phyloP scores from a whole-genome alignment of 805 yeast species.

The Spathaspora girioi region DNA sequence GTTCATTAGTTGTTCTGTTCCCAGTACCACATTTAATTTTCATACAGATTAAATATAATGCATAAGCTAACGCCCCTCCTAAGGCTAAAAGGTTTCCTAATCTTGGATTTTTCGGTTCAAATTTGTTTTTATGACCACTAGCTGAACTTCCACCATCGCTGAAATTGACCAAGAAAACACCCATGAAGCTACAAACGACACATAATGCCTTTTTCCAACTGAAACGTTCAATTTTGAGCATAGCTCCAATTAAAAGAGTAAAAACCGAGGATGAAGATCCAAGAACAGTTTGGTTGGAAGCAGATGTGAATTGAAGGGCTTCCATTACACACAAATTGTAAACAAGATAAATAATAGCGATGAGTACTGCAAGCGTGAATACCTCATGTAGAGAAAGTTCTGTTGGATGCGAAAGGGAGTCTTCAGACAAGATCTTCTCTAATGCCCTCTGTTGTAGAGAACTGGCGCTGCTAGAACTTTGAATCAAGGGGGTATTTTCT shows the following conservation, averaged over 20 bases:
- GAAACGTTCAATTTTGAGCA: constrained; percentile 39
- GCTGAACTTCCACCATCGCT: constrained; percentile 19
- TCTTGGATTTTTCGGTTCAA: constrained; percentile 32
- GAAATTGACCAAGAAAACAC: constrained; percentile 44
- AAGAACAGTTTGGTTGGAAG: constrained; percentile 50
- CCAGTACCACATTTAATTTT: constrained; percentile 43
- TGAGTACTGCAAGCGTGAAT: constrained; percentile 31
- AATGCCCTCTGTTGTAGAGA: constrained; percentile 1
- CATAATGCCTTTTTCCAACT: constrained; percentile 40
- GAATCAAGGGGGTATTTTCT: neutral
- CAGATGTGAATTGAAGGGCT: constrained; percentile 48
- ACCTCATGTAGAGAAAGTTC: constrained; percentile 28
- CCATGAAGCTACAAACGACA: constrained; percentile 41
- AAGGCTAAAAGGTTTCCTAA: constrained; percentile 46
- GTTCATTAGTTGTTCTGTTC: constrained; percentile 42
- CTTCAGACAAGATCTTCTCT: constrained; percentile 5
- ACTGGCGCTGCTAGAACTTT: neutral
- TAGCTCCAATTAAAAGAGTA: constrained; percentile 43
- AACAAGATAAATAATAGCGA: constrained; percentile 38
- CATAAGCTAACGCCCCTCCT: constrained; percentile 44
- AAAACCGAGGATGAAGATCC: constrained; percentile 51
- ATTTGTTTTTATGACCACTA: constrained; percentile 17
- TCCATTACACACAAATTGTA: constrained; percentile 39
- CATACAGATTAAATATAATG: constrained; percentile 42
- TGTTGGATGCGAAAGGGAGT: constrained; percentile 5